Evolutionary conservation across 2,329 filamentous ascomycete genomes (phyloP).

Genomic region (Fusarium xylarioides): DNA sequence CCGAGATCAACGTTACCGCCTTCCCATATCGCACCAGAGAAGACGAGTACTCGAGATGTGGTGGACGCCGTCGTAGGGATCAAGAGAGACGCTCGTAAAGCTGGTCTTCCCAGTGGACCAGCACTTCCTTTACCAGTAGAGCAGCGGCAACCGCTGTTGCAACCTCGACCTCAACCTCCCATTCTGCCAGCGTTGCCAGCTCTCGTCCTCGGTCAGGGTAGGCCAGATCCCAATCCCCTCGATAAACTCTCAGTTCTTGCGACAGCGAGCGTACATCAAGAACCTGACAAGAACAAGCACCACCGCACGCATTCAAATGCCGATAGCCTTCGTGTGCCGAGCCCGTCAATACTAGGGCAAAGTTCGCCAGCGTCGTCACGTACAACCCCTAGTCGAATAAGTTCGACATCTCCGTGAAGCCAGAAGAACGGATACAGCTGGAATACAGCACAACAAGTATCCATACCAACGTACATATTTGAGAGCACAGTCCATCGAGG

Average conservation of each 20-base stretch:
- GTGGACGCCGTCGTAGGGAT: slow-evolving; percentile 42
- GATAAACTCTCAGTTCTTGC: slow-evolving; percentile 52
- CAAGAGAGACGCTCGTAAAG: slow-evolving; percentile 33
- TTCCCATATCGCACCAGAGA: slow-evolving; percentile 28
- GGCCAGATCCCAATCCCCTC: slow-evolving; percentile 37
- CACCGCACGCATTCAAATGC: slow-evolving; percentile 28
- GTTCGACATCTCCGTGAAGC: slow-evolving; percentile 38
- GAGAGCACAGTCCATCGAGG: slow-evolving; percentile 14
- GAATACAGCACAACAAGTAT: slow-evolving; percentile 20
- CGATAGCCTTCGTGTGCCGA: slow-evolving; percentile 39
- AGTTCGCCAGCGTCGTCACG: slow-evolving; percentile 36
- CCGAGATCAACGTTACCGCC: slow-evolving; percentile 16
- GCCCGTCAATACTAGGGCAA: slow-evolving; percentile 32
- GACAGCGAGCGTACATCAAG: slow-evolving; percentile 48
- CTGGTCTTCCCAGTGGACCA: slow-evolving; percentile 2
- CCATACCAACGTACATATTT: neutral
- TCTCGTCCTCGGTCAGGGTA: slow-evolving; percentile 39
- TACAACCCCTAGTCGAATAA: slow-evolving; percentile 36
- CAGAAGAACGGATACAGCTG: slow-evolving; percentile 32
- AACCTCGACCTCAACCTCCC: slow-evolving; percentile 33
- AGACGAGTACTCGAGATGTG: slow-evolving; percentile 38
- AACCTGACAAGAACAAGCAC: slow-evolving; percentile 37
- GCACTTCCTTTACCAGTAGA: slow-evolving; percentile 27
- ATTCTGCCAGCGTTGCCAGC: slow-evolving; percentile 33
- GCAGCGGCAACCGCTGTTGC: slow-evolving; percentile 33